These are phyloP conservation scores for Apophysomyces ossiformis DNA, from an alignment of 371 early-diverging fungal species.

Conservation along the genomic window DNA sequence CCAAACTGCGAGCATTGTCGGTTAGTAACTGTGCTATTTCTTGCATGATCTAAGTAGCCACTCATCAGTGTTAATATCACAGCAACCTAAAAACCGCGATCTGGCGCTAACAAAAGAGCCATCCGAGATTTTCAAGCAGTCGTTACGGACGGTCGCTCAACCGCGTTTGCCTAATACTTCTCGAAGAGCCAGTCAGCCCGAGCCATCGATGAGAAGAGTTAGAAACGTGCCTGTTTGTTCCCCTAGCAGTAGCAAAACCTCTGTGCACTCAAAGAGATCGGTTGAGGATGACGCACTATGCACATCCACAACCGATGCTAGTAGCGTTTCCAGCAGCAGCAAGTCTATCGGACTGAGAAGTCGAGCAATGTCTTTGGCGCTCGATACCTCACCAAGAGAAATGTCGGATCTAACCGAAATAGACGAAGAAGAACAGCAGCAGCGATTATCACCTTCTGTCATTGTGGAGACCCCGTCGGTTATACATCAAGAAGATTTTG, in stretches of 20 bases:
- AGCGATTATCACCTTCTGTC: conserved; percentile 1
- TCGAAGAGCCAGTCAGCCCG: conserved; percentile 13
- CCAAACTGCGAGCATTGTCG: conserved; percentile 2
- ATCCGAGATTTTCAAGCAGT: not conserved
- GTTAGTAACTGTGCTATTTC: not conserved
- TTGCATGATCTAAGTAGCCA: conserved; percentile 2
- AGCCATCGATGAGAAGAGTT: not conserved
- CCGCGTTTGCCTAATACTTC: not conserved
- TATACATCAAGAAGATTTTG: not conserved
- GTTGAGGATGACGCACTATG: not conserved
- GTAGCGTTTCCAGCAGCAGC: conserved; percentile 19
- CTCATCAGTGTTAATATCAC: conserved; percentile 4
- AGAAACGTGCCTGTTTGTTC: not conserved
- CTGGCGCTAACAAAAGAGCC: not conserved
- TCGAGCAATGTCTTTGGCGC: not conserved
- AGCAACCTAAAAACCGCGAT: conserved; percentile 21
- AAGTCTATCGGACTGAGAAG: conserved; percentile 19
- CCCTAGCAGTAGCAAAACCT: conserved; percentile 1
- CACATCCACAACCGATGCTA: conserved; percentile 2
- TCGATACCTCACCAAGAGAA: not conserved
- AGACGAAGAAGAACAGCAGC: conserved; percentile 10
- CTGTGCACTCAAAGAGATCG: conserved; percentile 4
- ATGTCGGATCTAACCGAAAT: conserved; percentile 4
- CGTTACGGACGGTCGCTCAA: not conserved
- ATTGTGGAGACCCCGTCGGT: not conserved